phyloP scores from a whole-genome alignment of 2,329 filamentous ascomycete species.

The Sarocladium strictum region DNA sequence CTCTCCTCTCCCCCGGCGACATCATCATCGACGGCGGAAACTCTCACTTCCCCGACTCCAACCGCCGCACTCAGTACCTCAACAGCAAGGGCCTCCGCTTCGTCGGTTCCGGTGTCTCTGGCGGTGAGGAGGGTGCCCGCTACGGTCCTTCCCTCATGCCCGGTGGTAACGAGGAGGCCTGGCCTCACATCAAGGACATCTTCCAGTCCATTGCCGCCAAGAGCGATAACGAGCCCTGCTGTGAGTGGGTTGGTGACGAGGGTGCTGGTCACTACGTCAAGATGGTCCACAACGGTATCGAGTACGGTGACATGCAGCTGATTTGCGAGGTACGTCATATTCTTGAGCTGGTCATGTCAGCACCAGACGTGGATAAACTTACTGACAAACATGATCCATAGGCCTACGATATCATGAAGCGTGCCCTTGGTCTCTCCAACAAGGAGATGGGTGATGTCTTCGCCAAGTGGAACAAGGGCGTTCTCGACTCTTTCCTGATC shows the following conservation, averaged over 20 bases:
- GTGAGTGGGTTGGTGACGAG: constrained; percentile 99
- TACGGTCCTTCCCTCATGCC: constrained; percentile 98
- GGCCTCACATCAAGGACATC: constrained; percentile 97
- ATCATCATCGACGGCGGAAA: constrained; percentile 99
- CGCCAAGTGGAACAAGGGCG: constrained; percentile 95
- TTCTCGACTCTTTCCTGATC: constrained; percentile 97
- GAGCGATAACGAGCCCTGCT: constrained; percentile 95
- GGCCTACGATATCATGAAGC: constrained; percentile 99
- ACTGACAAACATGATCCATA: constrained; percentile 31
- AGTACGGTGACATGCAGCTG: constrained; percentile 99
- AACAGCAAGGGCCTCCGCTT: constrained; percentile 83
- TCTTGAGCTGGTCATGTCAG: background rate
- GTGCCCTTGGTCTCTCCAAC: constrained; percentile 78
- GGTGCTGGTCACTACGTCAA: constrained; percentile 99
- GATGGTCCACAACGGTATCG: constrained; percentile 99
- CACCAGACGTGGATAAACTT: background rate
- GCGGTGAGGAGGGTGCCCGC: constrained; percentile 98
- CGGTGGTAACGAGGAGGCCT: constrained; percentile 95
- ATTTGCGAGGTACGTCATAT: constrained; percentile 81
- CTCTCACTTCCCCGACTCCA: constrained; percentile 98
- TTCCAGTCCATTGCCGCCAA: constrained; percentile 98
- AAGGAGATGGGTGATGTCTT: constrained; percentile 97
- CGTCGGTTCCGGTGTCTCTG: constrained; percentile 95
- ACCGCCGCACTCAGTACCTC: constrained; percentile 92
- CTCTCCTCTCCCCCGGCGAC: constrained; percentile 76